Percentiles rank a stretch among this genome's conserved stretches.
Evolutionary conservation across 2,329 filamentous ascomycete genomes (phyloP).

Genomic region (Pseudovirgaria hyperparasitica): DNA sequence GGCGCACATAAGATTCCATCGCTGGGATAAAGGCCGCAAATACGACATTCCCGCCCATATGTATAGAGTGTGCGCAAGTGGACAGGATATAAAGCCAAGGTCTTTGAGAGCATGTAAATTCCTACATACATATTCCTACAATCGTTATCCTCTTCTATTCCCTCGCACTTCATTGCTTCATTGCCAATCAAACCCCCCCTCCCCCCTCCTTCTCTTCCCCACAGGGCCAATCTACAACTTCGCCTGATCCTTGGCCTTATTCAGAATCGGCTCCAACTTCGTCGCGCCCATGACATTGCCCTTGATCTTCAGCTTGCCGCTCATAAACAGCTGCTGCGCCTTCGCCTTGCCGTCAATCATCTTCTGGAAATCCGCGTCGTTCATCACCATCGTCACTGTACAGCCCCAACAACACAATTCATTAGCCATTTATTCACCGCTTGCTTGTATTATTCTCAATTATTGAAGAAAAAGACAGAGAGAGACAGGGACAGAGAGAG

Average conservation of each 20-base stretch:
- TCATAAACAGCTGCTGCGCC: conserved; percentile 92
- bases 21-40: too few relatives aligned
- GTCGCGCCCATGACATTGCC: conserved; percentile 98
- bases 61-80: too few relatives aligned
- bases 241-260: conserved; percentile 21
- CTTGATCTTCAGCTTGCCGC: conserved; percentile 96
- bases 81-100: too few relatives aligned
- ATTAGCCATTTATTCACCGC: background rate
- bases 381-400: conserved; percentile 81
- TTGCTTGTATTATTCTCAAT: background rate
- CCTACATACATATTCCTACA: too few relatives aligned
- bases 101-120: too few relatives aligned
- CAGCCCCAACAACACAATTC: too few relatives aligned
- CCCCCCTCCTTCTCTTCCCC: background rate
- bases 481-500: too few relatives aligned
- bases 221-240: conserved; percentile 24
- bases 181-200: conserved; percentile 1
- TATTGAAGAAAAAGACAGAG: background rate
- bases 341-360: conserved; percentile 81
- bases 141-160: too few relatives aligned
- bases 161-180: too few relatives aligned
- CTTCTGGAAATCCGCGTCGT: conserved; percentile 75
- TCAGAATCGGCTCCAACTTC: conserved; percentile 80
- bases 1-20: too few relatives aligned
- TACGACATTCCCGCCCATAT: too few relatives aligned